Base-by-base conservation (phyloP, 257 asterid genomes). In the Ocimum tenuiflorum region DNA sequence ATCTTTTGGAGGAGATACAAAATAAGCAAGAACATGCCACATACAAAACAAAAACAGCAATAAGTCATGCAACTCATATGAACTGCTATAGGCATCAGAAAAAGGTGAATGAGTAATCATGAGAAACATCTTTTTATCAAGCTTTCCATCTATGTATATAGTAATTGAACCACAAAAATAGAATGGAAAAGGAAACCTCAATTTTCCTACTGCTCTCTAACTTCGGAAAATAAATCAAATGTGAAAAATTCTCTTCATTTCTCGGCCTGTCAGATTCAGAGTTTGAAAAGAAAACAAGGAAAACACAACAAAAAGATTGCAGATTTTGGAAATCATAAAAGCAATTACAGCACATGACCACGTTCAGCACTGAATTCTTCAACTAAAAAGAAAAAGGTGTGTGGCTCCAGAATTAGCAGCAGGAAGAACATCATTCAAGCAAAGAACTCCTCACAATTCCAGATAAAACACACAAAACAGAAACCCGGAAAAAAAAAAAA, bases 21-120 rank as follows among this genome's bases (percentile, higher is more conserved):
- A 36, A 17, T 42, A 50, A 6, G 31, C 33, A 61, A 38, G 70
- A 67, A 70, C 67, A 62, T 60, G 71, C 54, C 69, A 66, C 39
- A n/a, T n/a, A 56, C 29, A 65, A 54, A 67, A 57, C 14, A 9
- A 17, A 56, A 73, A 63, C 31, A 56, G 41, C 57, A 53, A 67
- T 31, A 66, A 74, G 69, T 65, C 38, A 48, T 39, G 56, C 19
- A 35, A 22, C 15, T 57, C 31, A 15, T 50, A 62, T 19, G 13
- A 52, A 54, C 19, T 33, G n/a, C 60, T 41, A 38, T 43, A 54
- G 63, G 71, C 60, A 23, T 48, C 53, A 45, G 19, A 20, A 11
- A n/a, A 35, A 29, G 1, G 11, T 6, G 13, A 15, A 56, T 17
- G 14, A 54, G 56, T 13, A 18, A 19, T 38, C 62, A 15, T 10